Percentiles rank a stretch among this genome's conserved stretches.
Conservation (phyloP, 495 filamentous ascomycete genomes). For the Penicillium mononematosum region DNA sequence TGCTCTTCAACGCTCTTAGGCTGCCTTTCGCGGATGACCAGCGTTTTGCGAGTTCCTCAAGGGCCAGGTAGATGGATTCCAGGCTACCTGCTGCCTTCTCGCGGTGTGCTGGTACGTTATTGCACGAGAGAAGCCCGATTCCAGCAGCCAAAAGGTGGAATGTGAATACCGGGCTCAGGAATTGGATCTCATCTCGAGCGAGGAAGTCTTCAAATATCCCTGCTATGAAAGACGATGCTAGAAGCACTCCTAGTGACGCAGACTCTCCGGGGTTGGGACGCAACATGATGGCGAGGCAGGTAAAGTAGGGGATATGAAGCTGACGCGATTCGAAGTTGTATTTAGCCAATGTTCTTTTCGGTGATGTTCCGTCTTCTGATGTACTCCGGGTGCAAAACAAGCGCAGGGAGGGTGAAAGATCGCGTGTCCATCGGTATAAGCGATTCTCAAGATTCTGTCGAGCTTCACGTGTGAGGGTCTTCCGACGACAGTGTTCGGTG, state of each 20-base stretch:
- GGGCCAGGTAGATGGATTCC: conserved; percentile 23
- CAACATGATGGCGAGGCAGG: conserved; percentile 26
- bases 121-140: conserved; percentile 25
- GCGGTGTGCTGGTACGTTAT: conserved; percentile 16
- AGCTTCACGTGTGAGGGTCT: conserved; percentile 18
- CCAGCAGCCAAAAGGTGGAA: conserved; percentile 28
- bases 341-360: background rate
- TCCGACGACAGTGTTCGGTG: conserved; percentile 23
- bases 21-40: conserved; percentile 29
- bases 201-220: conserved; percentile 31
- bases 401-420: conserved; percentile 19
- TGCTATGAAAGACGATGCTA: conserved; percentile 26
- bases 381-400: conserved; percentile 11
- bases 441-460: conserved; percentile 23
- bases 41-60: conserved; percentile 25
- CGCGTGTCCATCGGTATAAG: conserved; percentile 23
- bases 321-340: conserved; percentile 29
- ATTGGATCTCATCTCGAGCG: conserved; percentile 28
- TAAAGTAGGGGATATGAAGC: conserved; percentile 28
- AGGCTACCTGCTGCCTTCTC: conserved; percentile 13
- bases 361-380: background rate
- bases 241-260: conserved; percentile 19
- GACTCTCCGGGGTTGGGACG: conserved; percentile 20
- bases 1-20: conserved; percentile 23
- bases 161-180: conserved; percentile 27